These are phyloP conservation scores for Chaetomium strumarium DNA, from an alignment of 2,329 filamentous ascomycete genomes.

Conservation along the genomic window DNA sequence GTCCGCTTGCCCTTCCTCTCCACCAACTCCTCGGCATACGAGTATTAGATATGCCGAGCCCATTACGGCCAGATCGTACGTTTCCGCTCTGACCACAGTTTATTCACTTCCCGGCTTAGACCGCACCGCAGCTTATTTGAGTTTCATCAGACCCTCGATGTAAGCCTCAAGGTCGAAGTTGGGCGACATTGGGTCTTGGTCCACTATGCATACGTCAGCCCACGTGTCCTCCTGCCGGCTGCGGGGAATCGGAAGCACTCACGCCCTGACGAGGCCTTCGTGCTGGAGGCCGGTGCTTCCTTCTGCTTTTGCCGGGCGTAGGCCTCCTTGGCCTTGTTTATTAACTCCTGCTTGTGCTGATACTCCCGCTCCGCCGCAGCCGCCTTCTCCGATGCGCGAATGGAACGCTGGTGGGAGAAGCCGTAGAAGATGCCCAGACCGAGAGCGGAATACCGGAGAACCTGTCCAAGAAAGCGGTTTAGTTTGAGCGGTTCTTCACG, in stretches of 20 bases:
- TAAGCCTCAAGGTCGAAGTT: conserved; percentile 92
- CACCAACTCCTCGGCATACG: neutral
- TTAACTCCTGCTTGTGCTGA: conserved; percentile 84
- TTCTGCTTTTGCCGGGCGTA: conserved; percentile 74
- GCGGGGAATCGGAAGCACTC: conserved; percentile 24
- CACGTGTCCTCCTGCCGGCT: neutral
- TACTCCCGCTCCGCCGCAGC: conserved; percentile 75
- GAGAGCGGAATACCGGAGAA: conserved; percentile 94
- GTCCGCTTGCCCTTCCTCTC: neutral
- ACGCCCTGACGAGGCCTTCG: conserved; percentile 30
- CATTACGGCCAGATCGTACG: neutral
- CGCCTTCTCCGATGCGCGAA: conserved; percentile 65
- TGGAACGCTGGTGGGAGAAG: conserved; percentile 82
- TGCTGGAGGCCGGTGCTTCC: conserved; percentile 42
- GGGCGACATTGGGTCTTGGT: conserved; percentile 65
- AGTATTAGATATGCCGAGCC: neutral
- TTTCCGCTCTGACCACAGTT: neutral
- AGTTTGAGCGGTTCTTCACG: conserved; percentile 1
- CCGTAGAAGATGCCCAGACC: conserved; percentile 91
- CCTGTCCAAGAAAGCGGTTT: conserved; percentile 47
- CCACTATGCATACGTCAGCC: conserved; percentile 23
- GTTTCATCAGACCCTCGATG: conserved; percentile 54
- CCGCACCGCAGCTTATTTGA: conserved; percentile 6
- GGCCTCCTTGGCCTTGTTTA: conserved; percentile 87
- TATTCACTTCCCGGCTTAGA: neutral